Conservation (phyloP, 139 green algal species). For the Picochlorum costavermella region DNA sequence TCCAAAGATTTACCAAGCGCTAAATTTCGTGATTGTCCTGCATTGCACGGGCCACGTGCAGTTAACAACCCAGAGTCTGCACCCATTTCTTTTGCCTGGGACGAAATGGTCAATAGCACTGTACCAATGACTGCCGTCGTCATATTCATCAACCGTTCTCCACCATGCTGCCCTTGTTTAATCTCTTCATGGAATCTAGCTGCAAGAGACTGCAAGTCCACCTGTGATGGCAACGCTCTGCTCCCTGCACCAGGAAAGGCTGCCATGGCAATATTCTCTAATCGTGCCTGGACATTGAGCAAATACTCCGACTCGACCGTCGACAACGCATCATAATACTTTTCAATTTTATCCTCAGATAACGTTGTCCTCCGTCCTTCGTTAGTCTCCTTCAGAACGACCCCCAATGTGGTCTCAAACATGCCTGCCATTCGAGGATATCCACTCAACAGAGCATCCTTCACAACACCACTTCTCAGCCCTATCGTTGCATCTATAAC, state of each 20-base stretch:
- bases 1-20: constrained; percentile 65
- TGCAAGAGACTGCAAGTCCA: constrained; percentile 75
- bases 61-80: constrained; percentile 62
- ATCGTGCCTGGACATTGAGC: constrained; percentile 32
- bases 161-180: constrained; percentile 36
- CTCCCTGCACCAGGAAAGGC: constrained; percentile 59
- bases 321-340: constrained; percentile 30
- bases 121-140: constrained; percentile 38
- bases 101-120: constrained; percentile 31
- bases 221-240: constrained; percentile 46
- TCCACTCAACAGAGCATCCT: constrained; percentile 47
- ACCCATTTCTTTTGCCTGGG: constrained; percentile 62
- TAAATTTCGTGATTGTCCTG: constrained; percentile 75
- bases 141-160: constrained; percentile 37
- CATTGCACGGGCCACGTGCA: constrained; percentile 26
- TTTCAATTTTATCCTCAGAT: constrained; percentile 21
- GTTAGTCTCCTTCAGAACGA: constrained; percentile 57
- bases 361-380: constrained; percentile 4
- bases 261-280: constrained; percentile 10
- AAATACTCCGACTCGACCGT: constrained; percentile 65
- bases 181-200: constrained; percentile 77
- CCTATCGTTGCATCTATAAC: background rate
- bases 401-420: constrained; percentile 59
- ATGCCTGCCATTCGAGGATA: constrained; percentile 69
- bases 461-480: constrained; percentile 22